Conservation (phyloP, 345 rosid genomes). For the Durio zibethinus region DNA sequence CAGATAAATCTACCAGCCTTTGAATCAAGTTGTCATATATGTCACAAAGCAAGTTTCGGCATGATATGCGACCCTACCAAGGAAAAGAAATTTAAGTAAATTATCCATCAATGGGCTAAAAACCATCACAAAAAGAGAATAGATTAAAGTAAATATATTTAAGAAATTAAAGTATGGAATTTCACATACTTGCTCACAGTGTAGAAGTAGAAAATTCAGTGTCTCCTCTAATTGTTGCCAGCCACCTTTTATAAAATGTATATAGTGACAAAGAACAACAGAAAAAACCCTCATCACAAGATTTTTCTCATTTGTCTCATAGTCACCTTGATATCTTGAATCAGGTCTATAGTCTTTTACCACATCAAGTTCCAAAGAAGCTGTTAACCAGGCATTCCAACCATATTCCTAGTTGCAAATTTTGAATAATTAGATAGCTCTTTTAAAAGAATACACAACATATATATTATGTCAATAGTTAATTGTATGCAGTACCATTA, state of each 20-base stretch:
- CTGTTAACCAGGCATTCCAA: slow-evolving; percentile 86
- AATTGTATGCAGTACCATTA: slow-evolving; percentile 55
- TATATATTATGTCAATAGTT: not conserved
- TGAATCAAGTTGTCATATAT: slow-evolving; percentile 66
- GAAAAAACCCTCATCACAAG: slow-evolving; percentile 69
- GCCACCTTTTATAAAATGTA: slow-evolving; percentile 83
- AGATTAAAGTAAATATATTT: not conserved
- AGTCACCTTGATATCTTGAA: slow-evolving; percentile 35
- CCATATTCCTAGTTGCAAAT: slow-evolving; percentile 65
- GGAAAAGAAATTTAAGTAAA: slow-evolving; percentile 19
- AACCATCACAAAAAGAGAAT: not conserved
- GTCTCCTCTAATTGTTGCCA: slow-evolving; percentile 97
- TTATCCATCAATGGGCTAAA: not conserved
- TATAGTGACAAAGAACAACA: slow-evolving; percentile 78
- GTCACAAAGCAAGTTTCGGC: slow-evolving; percentile 64
- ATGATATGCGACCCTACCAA: slow-evolving; percentile 56
- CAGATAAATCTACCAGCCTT: slow-evolving; percentile 67
- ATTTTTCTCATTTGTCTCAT: slow-evolving; percentile 52
- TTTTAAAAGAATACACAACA: not conserved
- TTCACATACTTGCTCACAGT: slow-evolving; percentile 60
- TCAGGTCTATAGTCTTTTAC: slow-evolving; percentile 53
- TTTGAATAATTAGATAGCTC: slow-evolving; percentile 24
- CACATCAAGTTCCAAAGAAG: slow-evolving; percentile 66
- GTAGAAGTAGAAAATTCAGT: slow-evolving; percentile 67
- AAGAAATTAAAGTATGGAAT: not conserved